These are phyloP conservation scores for Schizosaccharomyces lindneri DNA, from an alignment of 805 yeast genomes.

Conservation along the genomic window DNA sequence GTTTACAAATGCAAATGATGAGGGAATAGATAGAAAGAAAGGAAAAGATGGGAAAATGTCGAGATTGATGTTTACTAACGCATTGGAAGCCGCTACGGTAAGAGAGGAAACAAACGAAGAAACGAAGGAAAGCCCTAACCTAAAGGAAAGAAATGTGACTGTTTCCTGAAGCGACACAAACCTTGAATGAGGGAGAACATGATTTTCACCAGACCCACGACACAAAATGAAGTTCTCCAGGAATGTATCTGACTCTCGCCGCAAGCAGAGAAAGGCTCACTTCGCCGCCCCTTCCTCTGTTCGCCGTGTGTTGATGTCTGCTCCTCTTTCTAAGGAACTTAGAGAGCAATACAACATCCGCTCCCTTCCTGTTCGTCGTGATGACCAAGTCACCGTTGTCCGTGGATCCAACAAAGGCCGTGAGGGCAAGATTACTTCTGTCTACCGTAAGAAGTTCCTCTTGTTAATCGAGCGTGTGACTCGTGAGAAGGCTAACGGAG, in stretches of 20 bases:
- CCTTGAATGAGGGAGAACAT: not conserved
- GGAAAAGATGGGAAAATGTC: no score
- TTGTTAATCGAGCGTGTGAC: slow-evolving; percentile 92
- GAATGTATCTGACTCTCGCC: slow-evolving; percentile 97
- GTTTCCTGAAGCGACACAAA: not conserved
- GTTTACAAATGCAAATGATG: no score
- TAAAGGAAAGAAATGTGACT: not conserved
- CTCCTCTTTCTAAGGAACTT: slow-evolving; percentile 97
- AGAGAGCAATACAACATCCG: slow-evolving; percentile 83
- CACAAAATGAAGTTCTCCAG: slow-evolving; percentile 3
- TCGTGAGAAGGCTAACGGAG: slow-evolving; percentile 95
- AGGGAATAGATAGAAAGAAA: no score
- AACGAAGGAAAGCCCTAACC: not conserved
- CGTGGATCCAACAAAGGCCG: slow-evolving; percentile 99
- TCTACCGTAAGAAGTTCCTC: slow-evolving; percentile 95
- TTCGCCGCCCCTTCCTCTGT: slow-evolving; percentile 91
- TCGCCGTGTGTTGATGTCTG: slow-evolving; percentile 86
- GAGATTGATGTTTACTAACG: no score
- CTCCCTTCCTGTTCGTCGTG: slow-evolving; percentile 91
- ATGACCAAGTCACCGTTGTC: slow-evolving; percentile 82
- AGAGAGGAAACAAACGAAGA: no score
- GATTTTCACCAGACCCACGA: not conserved
- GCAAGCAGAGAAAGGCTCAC: slow-evolving; percentile 99
- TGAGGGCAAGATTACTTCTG: slow-evolving; percentile 93
- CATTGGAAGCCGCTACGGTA: no score